Evolutionary conservation across 306 rosid species (phyloP).

Genomic region (Sophora flavescens): DNA sequence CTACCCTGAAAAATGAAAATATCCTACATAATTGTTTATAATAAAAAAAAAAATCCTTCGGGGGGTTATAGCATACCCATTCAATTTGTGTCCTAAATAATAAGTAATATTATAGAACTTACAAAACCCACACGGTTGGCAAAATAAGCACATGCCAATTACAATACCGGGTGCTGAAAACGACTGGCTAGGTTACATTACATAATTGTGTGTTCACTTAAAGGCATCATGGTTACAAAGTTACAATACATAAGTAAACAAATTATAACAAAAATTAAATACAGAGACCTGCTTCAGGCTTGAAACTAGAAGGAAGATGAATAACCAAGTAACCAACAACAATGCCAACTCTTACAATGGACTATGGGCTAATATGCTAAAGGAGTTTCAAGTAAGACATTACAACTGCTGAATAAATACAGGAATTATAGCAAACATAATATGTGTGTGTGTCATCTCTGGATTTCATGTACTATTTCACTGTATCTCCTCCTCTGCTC

Average conservation of each 20-base stretch:
- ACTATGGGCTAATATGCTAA: background rate
- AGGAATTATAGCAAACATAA: constrained; percentile 13
- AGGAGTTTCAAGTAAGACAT: background rate
- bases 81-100: too few species aligned
- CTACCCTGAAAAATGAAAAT: background rate
- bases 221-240: too few species aligned
- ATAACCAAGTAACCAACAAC: background rate
- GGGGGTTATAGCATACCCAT: too few species aligned
- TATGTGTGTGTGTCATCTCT: background rate
- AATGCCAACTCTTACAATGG: background rate
- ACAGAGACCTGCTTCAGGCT: background rate
- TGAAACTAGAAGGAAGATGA: background rate
- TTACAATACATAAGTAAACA: too few species aligned
- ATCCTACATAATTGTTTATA: constrained; percentile 5
- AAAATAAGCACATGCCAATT: background rate
- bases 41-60: too few species aligned
- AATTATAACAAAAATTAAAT: background rate
- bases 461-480: constrained; percentile 1
- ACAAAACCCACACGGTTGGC: too few species aligned
- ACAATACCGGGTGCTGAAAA: background rate
- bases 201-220: too few species aligned
- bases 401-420: background rate
- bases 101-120: too few species aligned
- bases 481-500: background rate
- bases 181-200: background rate